Conservation (phyloP, 306 rosid species). For the Prosopis cineraria region DNA sequence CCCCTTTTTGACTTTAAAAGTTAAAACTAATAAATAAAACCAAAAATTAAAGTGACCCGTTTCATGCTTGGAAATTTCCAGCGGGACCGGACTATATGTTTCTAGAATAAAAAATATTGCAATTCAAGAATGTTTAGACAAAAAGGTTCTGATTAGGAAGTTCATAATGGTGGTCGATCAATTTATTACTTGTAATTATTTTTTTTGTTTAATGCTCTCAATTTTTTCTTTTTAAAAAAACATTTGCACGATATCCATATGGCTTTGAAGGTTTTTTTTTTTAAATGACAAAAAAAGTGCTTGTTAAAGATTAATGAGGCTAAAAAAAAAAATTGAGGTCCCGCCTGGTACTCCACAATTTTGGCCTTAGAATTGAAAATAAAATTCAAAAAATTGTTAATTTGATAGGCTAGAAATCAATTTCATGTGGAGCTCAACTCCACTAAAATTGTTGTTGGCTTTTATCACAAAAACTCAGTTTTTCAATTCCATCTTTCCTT, state of each 20-base stretch:
- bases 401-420: too few species aligned
- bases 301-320: neutral
- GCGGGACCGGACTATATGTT: neutral
- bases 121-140: neutral
- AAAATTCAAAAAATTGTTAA: too few species aligned
- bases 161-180: neutral
- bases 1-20: conserved; percentile 42
- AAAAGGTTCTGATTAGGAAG: neutral
- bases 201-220: neutral
- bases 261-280: neutral
- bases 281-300: neutral
- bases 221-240: neutral
- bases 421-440: too few species aligned
- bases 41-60: neutral
- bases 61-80: neutral
- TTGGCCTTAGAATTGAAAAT: too few species aligned
- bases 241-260: neutral
- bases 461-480: too few species aligned
- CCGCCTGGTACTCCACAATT: too few species aligned
- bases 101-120: neutral
- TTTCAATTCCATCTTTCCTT: too few species aligned
- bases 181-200: neutral
- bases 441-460: too few species aligned
- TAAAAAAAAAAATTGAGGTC: too few species aligned
- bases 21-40: neutral